Evolutionary conservation across 306 rosid genomes (phyloP).

Genomic region (Astragalus membranaceus): DNA sequence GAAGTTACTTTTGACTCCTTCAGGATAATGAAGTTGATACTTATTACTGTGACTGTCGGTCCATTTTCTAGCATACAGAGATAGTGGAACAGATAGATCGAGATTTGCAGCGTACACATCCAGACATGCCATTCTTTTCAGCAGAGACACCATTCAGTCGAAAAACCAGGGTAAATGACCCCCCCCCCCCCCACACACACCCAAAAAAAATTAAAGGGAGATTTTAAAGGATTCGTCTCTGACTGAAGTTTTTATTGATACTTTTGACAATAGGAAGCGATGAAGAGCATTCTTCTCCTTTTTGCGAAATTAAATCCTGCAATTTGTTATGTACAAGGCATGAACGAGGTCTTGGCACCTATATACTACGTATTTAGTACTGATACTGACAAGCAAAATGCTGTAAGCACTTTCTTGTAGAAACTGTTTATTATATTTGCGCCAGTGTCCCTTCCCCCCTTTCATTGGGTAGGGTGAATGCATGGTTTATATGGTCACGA

Average conservation of each 20-base stretch:
- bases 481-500: neutral
- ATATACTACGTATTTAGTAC: conserved; percentile 57
- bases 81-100: conserved; percentile 74
- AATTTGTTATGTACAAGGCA: conserved; percentile 82
- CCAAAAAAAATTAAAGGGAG: neutral
- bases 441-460: neutral
- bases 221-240: neutral
- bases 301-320: conserved; percentile 75
- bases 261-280: conserved; percentile 54
- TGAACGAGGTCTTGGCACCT: conserved; percentile 92
- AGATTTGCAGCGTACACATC: conserved; percentile 74
- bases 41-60: conserved; percentile 1
- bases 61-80: conserved; percentile 52
- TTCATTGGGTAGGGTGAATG: neutral
- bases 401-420: conserved; percentile 44
- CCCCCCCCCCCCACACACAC: no score
- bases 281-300: conserved; percentile 72
- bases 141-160: conserved; percentile 56
- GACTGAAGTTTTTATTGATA: neutral
- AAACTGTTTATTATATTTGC: conserved; percentile 1
- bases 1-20: conserved; percentile 1
- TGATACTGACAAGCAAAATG: conserved; percentile 52
- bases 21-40: neutral
- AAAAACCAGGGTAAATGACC: conserved; percentile 50
- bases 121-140: conserved; percentile 69